These are phyloP conservation scores for Hemisphaericaspora lyxosophila DNA, from an alignment of 1,139 yeast species.

Conservation along the genomic window DNA sequence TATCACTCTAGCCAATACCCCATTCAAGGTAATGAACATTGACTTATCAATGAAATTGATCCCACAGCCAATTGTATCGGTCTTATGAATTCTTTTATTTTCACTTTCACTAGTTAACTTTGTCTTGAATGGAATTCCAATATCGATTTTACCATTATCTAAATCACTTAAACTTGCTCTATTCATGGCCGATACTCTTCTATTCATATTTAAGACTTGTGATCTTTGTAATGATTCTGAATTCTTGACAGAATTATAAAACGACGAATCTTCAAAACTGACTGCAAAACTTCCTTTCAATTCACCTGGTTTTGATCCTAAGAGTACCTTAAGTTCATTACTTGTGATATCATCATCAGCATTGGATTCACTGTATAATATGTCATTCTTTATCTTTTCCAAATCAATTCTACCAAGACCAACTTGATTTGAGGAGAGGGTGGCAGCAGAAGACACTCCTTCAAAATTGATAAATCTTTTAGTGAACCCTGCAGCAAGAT, in stretches of 20 bases:
- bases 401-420: slow-evolving; percentile 23
- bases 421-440: slow-evolving; percentile 4
- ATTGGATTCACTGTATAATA: slow-evolving; percentile 11
- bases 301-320: slow-evolving; percentile 37
- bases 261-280: slow-evolving; percentile 42
- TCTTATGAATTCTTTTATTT: slow-evolving; percentile 21
- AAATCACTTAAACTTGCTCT: slow-evolving; percentile 28
- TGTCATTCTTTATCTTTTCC: slow-evolving; percentile 25
- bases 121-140: slow-evolving; percentile 40
- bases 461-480: slow-evolving; percentile 28
- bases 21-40: slow-evolving; percentile 81
- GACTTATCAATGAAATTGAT: slow-evolving; percentile 64
- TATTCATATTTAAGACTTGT: slow-evolving; percentile 36
- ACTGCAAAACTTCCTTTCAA: slow-evolving; percentile 45
- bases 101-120: slow-evolving; percentile 12
- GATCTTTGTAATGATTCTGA: slow-evolving; percentile 32
- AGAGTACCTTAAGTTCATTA: slow-evolving; percentile 20
- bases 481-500: slow-evolving; percentile 37
- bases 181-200: slow-evolving; percentile 37
- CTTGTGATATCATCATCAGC: slow-evolving; percentile 1
- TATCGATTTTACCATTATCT: slow-evolving; percentile 35
- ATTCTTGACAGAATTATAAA: slow-evolving; percentile 39
- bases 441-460: slow-evolving; percentile 9
- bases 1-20: slow-evolving; percentile 47
- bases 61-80: slow-evolving; percentile 83